Evolutionary conservation across 2,329 filamentous ascomycete genomes (phyloP).

Genomic region (Talaromyces rugulosus): DNA sequence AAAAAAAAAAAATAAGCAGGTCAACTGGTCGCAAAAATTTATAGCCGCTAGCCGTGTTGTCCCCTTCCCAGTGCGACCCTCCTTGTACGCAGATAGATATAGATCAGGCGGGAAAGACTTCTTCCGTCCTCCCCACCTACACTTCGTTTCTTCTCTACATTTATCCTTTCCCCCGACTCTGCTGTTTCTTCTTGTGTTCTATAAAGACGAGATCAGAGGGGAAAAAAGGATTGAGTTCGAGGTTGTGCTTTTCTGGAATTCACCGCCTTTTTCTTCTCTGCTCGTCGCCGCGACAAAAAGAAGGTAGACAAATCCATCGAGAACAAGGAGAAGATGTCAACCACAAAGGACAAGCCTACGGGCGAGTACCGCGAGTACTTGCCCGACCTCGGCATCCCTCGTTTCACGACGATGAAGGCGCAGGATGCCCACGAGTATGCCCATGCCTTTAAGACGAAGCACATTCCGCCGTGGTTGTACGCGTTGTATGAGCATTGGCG

Average conservation of each 20-base stretch:
- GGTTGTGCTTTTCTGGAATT: background rate
- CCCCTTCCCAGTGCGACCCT: too few relatives aligned
- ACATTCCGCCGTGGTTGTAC: slow-evolving; percentile 64
- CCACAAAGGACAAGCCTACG: slow-evolving; percentile 15
- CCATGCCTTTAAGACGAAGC: slow-evolving; percentile 54
- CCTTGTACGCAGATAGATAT: background rate
- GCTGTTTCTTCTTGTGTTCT: background rate
- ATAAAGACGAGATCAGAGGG: background rate
- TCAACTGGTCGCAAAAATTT: background rate
- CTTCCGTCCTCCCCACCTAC: slow-evolving; percentile 8
- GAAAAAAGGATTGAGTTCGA: background rate
- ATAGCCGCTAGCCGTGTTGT: background rate
- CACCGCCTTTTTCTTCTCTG: too few relatives aligned
- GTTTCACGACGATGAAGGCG: slow-evolving; percentile 60
- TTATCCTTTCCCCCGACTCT: background rate
- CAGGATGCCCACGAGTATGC: slow-evolving; percentile 63
- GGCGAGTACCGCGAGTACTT: slow-evolving; percentile 55
- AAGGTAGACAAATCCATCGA: background rate
- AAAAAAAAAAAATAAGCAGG: too few relatives aligned
- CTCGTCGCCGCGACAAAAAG: background rate
- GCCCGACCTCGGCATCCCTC: slow-evolving; percentile 57
- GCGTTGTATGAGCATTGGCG: slow-evolving; percentile 58
- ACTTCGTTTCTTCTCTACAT: background rate
- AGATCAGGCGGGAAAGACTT: slow-evolving; percentile 10
- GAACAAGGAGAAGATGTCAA: slow-evolving; percentile 1